phyloP scores from a whole-genome alignment of 2,329 filamentous ascomycete species.

The Claviceps digitariae region DNA sequence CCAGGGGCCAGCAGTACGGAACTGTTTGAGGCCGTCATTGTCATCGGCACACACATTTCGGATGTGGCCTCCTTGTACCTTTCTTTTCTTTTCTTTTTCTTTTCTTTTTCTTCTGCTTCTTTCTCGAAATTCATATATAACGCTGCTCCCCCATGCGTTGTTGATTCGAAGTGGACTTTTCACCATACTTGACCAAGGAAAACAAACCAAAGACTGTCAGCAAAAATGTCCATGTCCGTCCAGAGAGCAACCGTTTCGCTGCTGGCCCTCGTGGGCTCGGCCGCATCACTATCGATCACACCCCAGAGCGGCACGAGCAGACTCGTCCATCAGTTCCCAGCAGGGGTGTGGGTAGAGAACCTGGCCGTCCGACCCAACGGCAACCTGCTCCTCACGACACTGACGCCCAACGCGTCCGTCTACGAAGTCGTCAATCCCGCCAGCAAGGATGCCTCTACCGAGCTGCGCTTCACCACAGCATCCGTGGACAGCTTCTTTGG shows the following conservation, averaged over 20 bases:
- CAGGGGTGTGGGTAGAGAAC: constrained; percentile 3
- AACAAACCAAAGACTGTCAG: not conserved
- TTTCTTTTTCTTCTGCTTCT: not conserved
- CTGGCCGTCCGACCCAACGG: constrained; percentile 5
- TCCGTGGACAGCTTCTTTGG: constrained; percentile 2
- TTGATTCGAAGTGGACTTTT: too few species aligned
- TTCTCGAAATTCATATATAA: too few species aligned
- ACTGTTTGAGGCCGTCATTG: too few species aligned
- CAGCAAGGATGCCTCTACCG: not conserved
- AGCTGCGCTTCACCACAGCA: not conserved
- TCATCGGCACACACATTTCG: too few species aligned
- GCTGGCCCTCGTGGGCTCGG: not conserved
- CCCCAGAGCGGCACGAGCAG: not conserved
- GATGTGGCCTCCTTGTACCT: too few species aligned
- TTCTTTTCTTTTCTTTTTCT: not conserved
- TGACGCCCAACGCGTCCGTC: constrained; percentile 1
- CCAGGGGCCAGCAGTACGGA: too few species aligned
- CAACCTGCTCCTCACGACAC: constrained; percentile 3
- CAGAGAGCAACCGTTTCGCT: not conserved
- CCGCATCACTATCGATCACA: not conserved
- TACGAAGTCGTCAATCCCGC: not conserved
- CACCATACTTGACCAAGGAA: not conserved
- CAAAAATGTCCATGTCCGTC: not conserved
- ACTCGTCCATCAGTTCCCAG: constrained; percentile 1
- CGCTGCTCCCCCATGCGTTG: too few species aligned